Percentiles rank a stretch among this genome's conserved stretches.
Evolutionary conservation across 345 rosid genomes (phyloP).

Genomic region (Eucalyptus caleyi): DNA sequence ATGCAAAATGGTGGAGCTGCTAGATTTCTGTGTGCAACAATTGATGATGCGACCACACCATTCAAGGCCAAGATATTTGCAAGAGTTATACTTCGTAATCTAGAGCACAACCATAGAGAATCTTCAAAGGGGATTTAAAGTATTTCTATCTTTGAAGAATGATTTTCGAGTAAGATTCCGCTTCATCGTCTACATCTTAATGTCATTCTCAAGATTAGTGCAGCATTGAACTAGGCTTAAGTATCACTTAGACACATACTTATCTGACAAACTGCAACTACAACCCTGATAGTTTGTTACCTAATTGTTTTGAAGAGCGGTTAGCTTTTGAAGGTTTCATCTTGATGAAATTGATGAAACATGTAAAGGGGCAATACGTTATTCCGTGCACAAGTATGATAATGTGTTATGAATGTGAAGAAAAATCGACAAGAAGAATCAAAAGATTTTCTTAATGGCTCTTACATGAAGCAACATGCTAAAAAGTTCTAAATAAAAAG

Average conservation of each 20-base stretch:
- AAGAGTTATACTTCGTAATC: slow-evolving; percentile 61
- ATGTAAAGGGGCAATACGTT: rapidly evolving
- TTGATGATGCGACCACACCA: slow-evolving; percentile 66
- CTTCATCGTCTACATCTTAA: no score
- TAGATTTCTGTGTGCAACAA: slow-evolving; percentile 61
- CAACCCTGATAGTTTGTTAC: rapidly evolving
- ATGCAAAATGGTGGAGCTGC: slow-evolving; percentile 67
- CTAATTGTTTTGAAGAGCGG: no score
- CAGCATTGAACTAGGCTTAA: rapidly evolving
- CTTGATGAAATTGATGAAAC: no score
- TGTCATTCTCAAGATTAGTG: rapidly evolving
- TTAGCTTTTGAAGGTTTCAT: no score
- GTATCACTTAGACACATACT: no score
- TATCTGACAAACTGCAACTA: no score
- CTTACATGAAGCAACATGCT: rapidly evolving
- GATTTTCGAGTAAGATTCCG: no score
- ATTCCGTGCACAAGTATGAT: no score
- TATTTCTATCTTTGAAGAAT: not conserved
- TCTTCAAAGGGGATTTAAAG: not conserved
- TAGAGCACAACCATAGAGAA: slow-evolving; percentile 59
- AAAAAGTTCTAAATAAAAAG: rapidly evolving
- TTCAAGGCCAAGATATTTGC: slow-evolving; percentile 72
- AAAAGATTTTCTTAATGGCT: no score
- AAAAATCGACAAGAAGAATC: rapidly evolving
- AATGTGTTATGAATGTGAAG: no score